Evolutionary conservation across 306 rosid genomes (phyloP).

Genomic region (Hippophae rhamnoides): DNA sequence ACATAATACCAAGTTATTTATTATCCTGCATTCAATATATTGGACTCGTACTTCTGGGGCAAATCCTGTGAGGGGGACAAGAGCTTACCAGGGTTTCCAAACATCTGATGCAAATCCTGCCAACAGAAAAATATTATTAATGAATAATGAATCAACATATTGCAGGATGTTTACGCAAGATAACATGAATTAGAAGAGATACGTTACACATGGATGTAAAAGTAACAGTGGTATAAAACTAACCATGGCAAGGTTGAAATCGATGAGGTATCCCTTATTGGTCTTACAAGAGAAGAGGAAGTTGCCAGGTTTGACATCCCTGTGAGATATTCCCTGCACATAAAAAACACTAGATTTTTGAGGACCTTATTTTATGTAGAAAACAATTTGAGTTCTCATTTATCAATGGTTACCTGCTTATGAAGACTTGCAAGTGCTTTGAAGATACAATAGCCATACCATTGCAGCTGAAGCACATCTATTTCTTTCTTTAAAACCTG

Average conservation of each 20-base stretch:
- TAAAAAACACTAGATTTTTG: constrained; percentile 10
- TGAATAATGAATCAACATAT: constrained; percentile 4
- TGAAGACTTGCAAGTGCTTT: constrained; percentile 71
- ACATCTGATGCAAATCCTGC: constrained; percentile 43
- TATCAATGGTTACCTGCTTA: constrained; percentile 50
- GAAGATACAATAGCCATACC: constrained; percentile 85
- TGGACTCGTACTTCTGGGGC: background rate
- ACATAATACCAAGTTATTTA: background rate
- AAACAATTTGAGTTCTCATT: background rate
- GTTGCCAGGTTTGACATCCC: constrained; percentile 94
- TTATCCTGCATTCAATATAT: background rate
- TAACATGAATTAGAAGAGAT: background rate
- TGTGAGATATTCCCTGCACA: constrained; percentile 63
- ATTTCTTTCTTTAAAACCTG: constrained; percentile 81
- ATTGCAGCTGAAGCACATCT: constrained; percentile 47
- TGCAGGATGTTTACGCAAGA: background rate
- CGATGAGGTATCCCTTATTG: constrained; percentile 74
- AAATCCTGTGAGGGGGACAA: constrained; percentile 1
- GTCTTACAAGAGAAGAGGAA: constrained; percentile 72
- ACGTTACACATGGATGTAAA: background rate
- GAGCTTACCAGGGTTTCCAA: constrained; percentile 22
- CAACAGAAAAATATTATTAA: constrained; percentile 13
- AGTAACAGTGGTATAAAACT: constrained; percentile 15
- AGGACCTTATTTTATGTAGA: constrained; percentile 4
- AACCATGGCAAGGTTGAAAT: constrained; percentile 88